These are phyloP conservation scores for Paralagenidium karlingii DNA, from an alignment of 352 stramenopile species.

Conservation along the genomic window DNA sequence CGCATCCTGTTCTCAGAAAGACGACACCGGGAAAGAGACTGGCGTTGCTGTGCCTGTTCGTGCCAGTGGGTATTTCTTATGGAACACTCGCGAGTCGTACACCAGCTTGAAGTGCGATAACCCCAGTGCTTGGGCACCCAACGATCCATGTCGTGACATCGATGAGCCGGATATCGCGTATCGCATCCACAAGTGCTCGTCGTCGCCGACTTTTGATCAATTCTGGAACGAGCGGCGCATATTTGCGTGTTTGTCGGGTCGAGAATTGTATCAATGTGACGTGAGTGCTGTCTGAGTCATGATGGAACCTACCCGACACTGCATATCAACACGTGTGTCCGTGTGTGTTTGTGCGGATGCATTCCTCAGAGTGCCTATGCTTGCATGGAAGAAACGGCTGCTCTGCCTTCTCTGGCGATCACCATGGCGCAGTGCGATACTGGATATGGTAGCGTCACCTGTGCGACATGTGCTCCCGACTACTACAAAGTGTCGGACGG, in stretches of 20 bases:
- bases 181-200: conserved; percentile 30
- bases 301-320: no score
- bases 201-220: conserved; percentile 15
- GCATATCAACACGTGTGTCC: no score
- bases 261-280: conserved; percentile 50
- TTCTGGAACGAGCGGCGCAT: conserved; percentile 46
- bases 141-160: conserved; percentile 35
- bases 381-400: conserved; percentile 8
- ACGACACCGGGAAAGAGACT: conserved; percentile 11
- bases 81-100: conserved; percentile 22
- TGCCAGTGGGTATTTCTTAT: conserved; percentile 30
- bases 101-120: conserved; percentile 19
- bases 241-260: conserved; percentile 39
- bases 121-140: conserved; percentile 17
- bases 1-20: conserved; percentile 25
- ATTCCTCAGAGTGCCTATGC: conserved; percentile 17
- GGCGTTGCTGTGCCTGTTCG: conserved; percentile 30
- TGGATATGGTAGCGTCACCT: conserved; percentile 39
- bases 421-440: conserved; percentile 29
- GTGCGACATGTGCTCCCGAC: conserved; percentile 18
- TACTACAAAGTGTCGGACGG: conserved; percentile 55
- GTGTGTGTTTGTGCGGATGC: no score
- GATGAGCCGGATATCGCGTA: conserved; percentile 11
- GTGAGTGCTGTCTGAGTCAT: conserved; percentile 21
- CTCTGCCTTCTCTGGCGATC: conserved; percentile 3